phyloP scores from a whole-genome alignment of 345 rosid genomes.

The Bruguiera gymnorhiza region DNA sequence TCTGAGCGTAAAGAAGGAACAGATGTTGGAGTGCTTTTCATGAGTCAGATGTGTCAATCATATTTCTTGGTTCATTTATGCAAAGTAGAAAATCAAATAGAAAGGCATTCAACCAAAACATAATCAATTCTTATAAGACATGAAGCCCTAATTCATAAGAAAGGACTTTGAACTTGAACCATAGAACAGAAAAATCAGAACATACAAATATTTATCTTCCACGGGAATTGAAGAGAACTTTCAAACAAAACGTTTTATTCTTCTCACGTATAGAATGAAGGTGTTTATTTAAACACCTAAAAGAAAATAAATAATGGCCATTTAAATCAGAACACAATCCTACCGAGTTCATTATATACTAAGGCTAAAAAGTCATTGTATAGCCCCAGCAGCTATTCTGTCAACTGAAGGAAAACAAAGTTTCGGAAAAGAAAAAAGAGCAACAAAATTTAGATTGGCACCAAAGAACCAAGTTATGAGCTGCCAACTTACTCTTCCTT shows the following conservation, averaged over 20 bases:
- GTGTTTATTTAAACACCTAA: no score
- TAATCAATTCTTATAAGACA: background rate
- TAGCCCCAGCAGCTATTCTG: background rate
- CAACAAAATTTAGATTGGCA: background rate
- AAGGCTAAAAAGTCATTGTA: background rate
- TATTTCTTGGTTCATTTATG: background rate
- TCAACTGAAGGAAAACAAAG: background rate
- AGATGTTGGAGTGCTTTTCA: background rate
- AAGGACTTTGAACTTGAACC: background rate
- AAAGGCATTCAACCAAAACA: background rate
- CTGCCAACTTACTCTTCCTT: no score
- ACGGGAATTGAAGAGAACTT: no score
- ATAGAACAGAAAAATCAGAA: background rate
- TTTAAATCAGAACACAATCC: no score
- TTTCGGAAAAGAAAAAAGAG: background rate
- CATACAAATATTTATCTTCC: background rate
- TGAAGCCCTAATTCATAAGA: background rate
- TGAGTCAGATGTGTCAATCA: background rate
- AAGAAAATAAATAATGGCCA: no score
- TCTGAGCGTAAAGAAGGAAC: no score
- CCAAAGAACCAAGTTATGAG: background rate
- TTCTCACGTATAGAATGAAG: no score
- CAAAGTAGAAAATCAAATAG: background rate
- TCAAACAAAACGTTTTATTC: no score
- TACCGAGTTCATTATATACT: background rate